These are phyloP conservation scores for Thermomyces lanuginosus DNA, from an alignment of 2,329 filamentous ascomycete genomes.

Conservation along the genomic window DNA sequence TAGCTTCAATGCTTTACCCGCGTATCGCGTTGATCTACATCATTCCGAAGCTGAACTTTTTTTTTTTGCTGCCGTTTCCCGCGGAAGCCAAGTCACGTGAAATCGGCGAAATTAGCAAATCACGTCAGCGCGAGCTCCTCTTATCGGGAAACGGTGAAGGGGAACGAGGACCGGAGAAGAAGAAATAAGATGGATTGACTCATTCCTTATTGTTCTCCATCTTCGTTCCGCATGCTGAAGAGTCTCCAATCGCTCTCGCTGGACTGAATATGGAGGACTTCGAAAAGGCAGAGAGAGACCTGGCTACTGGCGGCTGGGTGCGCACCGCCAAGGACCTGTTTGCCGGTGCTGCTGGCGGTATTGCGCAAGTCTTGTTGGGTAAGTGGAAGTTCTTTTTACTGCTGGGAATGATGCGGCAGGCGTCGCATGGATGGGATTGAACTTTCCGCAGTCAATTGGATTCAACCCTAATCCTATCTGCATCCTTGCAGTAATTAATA, in stretches of 20 bases:
- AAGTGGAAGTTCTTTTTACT: constrained; percentile 24
- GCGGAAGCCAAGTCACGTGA: constrained; percentile 13
- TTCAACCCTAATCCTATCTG: too few species aligned
- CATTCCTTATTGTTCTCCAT: too few species aligned
- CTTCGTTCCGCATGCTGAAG: too few species aligned
- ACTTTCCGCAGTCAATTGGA: too few species aligned
- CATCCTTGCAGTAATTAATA: too few species aligned
- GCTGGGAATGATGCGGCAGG: too few species aligned
- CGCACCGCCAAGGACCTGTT: constrained; percentile 78
- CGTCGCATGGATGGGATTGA: too few species aligned
- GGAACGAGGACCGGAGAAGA: constrained; percentile 3
- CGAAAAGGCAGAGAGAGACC: constrained; percentile 22
- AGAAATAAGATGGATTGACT: too few species aligned
- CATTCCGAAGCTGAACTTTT: neutral
- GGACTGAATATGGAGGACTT: constrained; percentile 13
- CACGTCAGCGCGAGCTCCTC: constrained; percentile 9
- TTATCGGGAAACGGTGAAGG: neutral
- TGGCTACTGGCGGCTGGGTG: constrained; percentile 20
- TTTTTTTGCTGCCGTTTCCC: too few species aligned
- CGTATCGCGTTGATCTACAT: too few species aligned
- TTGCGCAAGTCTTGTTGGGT: constrained; percentile 91
- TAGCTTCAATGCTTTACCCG: too few species aligned
- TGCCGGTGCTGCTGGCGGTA: constrained; percentile 74
- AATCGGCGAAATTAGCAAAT: constrained; percentile 19
- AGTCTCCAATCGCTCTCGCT: too few species aligned